Evolutionary conservation across 148 eudicot species (phyloP).

Genomic region (Diospyros lotus): DNA sequence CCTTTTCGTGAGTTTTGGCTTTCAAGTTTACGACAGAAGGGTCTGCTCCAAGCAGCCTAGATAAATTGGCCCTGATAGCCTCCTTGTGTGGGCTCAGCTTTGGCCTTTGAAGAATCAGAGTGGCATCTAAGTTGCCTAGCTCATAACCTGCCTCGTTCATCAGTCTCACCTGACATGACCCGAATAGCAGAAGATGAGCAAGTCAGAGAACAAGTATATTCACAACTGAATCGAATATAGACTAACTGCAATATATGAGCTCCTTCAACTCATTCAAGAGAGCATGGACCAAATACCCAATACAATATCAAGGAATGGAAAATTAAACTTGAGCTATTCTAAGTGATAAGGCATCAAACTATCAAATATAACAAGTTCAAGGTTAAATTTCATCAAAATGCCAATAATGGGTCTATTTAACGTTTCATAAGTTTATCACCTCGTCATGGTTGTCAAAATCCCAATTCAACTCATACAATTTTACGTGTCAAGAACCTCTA

Average conservation of each 20-base stretch:
- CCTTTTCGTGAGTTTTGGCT: constrained; percentile 96
- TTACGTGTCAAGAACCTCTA: too few relatives aligned
- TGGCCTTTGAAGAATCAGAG: constrained; percentile 87
- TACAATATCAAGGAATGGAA: not conserved
- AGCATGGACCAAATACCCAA: not conserved
- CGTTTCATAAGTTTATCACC: not conserved
- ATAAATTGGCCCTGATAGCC: constrained; percentile 63
- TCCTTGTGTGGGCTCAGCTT: constrained; percentile 92
- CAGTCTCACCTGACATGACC: constrained; percentile 63
- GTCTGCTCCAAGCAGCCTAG: constrained; percentile 79
- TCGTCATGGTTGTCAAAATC: too few relatives aligned
- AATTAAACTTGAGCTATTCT: not conserved
- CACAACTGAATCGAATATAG: not conserved
- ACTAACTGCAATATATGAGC: not conserved
- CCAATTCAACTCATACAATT: too few relatives aligned
- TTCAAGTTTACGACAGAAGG: constrained; percentile 77
- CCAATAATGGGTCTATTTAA: not conserved
- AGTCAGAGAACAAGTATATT: not conserved
- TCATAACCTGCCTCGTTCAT: constrained; percentile 98
- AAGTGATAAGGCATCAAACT: too few relatives aligned
- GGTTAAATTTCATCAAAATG: not conserved
- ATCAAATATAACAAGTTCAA: not conserved
- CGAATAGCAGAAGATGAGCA: constrained; percentile 4
- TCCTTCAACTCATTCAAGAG: not conserved
- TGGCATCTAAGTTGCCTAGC: constrained; percentile 88